Conservation (phyloP, 345 rosid genomes). For the Pseudoturritis turrita region DNA sequence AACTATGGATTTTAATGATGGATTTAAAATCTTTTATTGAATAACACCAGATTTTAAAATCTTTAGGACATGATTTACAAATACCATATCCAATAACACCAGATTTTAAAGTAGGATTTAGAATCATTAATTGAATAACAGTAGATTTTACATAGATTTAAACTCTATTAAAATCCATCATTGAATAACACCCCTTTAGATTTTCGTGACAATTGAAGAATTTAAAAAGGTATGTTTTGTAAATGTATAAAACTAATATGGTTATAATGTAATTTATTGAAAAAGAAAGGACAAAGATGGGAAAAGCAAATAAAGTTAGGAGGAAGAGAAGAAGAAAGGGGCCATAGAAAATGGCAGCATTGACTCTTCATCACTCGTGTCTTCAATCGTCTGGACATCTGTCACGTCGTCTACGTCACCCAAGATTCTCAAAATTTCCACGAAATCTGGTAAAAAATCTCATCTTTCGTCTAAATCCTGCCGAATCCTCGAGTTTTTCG, state of each 20-base stretch:
- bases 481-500: background rate
- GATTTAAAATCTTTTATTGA: too few species aligned
- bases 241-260: background rate
- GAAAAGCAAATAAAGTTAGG: background rate
- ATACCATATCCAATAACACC: too few species aligned
- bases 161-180: too few species aligned
- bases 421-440: background rate
- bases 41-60: too few species aligned
- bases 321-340: background rate
- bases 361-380: conserved; percentile 25
- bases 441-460: background rate
- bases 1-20: too few species aligned
- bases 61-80: too few species aligned
- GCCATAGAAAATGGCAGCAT: conserved; percentile 17
- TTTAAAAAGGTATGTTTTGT: too few species aligned
- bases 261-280: background rate
- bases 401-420: background rate
- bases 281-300: background rate
- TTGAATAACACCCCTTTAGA: too few species aligned
- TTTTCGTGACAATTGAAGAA: too few species aligned
- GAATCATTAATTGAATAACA: too few species aligned
- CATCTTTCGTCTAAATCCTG: background rate
- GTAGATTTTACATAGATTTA: too few species aligned
- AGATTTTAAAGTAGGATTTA: too few species aligned
- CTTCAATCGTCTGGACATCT: conserved; percentile 18